Evolutionary conservation across 345 rosid species (phyloP), one percentile per base, ranked within the genome.

Genomic region (Rhodomyrtus tomentosa): DNA sequence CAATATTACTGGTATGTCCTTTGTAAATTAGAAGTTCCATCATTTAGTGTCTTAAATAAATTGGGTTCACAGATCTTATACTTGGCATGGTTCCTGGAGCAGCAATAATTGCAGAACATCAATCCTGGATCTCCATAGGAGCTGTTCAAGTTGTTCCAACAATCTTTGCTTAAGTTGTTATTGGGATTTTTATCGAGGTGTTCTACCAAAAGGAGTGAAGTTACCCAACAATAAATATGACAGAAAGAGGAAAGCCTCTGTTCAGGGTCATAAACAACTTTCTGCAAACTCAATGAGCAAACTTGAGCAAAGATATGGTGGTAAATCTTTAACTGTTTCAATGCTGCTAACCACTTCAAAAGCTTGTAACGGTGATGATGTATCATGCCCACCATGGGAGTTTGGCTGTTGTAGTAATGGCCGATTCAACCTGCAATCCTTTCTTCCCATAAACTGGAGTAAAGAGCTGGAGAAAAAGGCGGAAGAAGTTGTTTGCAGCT

Each of bases 401-500:
- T 91, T 90, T 76, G 93, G 93, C 88, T 95, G 95, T 36, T 92
- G 96, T 88, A 92, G 94, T 58, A 83, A 88, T 87, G 88, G 92
- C 86, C 82, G 85, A 82, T 93, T 91, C 82, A 85, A 90, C 84
- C 89, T 94, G 87, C 91, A 90, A 84, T 89, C 94, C 83, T 49
- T 90, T 86, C 90, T 90, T 84, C 91, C 96, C 42, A 73, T 85
- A 49, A 89, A 88, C 68, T 90, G 95, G 96, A 89, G 89, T 82
- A 94, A 89, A 81, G 93, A 93, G 87, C 91, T 97, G 90, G 99
- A 94, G 91, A 84, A 84, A 84, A 90, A 88, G 89, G 96, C 99
- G 29, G 99, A 97, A 91, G 93, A 95, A 88, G 88, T 97, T 87
- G 93, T 93, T 82, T 92, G 98, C 84, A 92, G 95, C 89, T 97